phyloP scores from a whole-genome alignment of 2,329 filamentous ascomycete species.

The Parafenestella ontariensis region DNA sequence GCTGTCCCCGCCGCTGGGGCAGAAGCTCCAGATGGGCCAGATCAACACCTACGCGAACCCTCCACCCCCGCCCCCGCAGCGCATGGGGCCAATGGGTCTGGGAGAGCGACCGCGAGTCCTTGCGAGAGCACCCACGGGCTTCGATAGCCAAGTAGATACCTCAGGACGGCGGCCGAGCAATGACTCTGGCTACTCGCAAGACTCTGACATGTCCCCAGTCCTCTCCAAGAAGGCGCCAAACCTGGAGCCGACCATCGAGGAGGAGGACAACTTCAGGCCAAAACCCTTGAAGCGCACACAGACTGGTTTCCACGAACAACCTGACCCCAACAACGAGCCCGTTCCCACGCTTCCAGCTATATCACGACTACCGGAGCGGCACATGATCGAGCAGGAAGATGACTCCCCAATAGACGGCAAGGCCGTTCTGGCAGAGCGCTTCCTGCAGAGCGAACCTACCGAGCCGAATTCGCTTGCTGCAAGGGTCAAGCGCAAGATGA shows the following conservation, averaged over 20 bases:
- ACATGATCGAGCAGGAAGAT: conserved; percentile 24
- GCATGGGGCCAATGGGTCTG: conserved; percentile 45
- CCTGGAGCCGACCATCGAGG: conserved; percentile 41
- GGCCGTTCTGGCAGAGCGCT: conserved; percentile 32
- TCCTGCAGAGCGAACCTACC: conserved; percentile 38
- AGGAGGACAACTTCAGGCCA: conserved; percentile 60
- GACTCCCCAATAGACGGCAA: conserved; percentile 37
- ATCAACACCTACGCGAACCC: conserved; percentile 43
- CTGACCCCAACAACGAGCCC: conserved; percentile 45
- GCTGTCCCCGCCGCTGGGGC: conserved; percentile 44
- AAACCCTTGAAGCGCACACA: conserved; percentile 64
- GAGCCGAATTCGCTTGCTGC: conserved; percentile 55
- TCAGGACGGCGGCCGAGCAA: conserved; percentile 32
- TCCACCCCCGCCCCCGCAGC: conserved; percentile 34
- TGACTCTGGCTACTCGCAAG: conserved; percentile 42
- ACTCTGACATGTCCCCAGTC: conserved; percentile 40
- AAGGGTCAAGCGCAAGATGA: conserved; percentile 58
- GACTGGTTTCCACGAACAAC: conserved; percentile 57
- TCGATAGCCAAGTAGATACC: conserved; percentile 31
- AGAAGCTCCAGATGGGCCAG: conserved; percentile 46
- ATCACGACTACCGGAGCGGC: conserved; percentile 39
- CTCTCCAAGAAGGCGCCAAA: conserved; percentile 29
- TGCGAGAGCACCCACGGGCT: conserved; percentile 43
- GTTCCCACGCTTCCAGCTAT: conserved; percentile 51
- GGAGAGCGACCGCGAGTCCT: conserved; percentile 42